Evolutionary conservation across 164 flowering plant species (phyloP), one percentile per base, ranked within the genome.

Genomic region (Warburgia ugandensis): DNA sequence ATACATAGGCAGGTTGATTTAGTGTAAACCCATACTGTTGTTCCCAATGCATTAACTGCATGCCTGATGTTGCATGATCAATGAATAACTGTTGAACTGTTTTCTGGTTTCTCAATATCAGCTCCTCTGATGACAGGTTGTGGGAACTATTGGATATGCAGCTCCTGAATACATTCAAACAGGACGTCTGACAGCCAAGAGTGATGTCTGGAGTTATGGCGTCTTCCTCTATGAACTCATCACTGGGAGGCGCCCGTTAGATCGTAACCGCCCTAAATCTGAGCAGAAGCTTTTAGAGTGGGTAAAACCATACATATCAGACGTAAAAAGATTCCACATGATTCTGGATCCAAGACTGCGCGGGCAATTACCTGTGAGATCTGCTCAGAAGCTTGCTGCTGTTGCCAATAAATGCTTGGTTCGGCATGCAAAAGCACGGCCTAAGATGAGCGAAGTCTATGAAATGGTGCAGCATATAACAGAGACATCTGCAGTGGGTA

Each of bases 101-200:
- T 17, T 11, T 11, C 30, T 45, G 21, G 19, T 36, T 29, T 27
- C 17, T 12, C 29, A 22, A 22, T 16, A 16, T 13, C 27, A 30
- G 29, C 25, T 49, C 8, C n/a, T 23, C 9, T n/a, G 3, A 8
- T 40, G 50, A 37, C 77, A 86, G 96, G 81, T 91, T 46, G 96
- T 87, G 9, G 96, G 96, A 63, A 91, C 97, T 20, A 66, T 86
- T n/a, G 97, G 97, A 12, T 91, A 91, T 72, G 97, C 96, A 31
- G 96, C 96, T 45, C 97, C 97, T 3, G 96, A 91, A 45, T 91
- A 91, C 57, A 49, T 84, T 14, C 86, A 79, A 56, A 91, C 94
- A 0, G 97, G 96, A 2, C 84, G 74, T 25, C 85, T 91, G 38
- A 91, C 94, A 5, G 22, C 77, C 30, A 86, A 84, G 59, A 83